Evolutionary conservation across 257 asterid genomes (phyloP).

Genomic region (Gynochthodes officinalis): DNA sequence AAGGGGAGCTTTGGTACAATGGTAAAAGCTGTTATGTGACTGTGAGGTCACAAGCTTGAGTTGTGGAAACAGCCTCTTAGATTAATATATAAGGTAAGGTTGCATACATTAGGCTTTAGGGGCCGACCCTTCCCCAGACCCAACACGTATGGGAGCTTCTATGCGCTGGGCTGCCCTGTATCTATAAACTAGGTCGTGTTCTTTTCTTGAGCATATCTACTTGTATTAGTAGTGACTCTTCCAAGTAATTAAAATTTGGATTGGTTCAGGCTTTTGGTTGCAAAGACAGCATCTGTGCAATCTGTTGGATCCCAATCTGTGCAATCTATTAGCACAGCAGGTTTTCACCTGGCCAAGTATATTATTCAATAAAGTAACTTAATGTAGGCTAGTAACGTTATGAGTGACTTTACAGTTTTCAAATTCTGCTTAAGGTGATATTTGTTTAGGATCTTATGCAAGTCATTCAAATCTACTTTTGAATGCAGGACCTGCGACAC

Average conservation of each 20-base stretch:
- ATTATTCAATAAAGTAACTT: background rate
- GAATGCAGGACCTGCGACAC: background rate
- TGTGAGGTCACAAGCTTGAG: no score
- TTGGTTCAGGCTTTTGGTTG: background rate
- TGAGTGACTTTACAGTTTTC: background rate
- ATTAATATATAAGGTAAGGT: no score
- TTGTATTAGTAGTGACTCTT: background rate
- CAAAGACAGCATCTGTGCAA: background rate
- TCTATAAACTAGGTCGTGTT: no score
- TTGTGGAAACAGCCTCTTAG: no score
- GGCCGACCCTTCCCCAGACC: no score
- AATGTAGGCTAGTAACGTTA: background rate
- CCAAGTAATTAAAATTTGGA: background rate
- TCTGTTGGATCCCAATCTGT: background rate
- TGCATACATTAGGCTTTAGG: no score
- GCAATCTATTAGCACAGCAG: background rate
- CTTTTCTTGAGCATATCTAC: background rate
- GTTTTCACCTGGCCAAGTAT: background rate
- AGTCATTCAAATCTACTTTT: background rate
- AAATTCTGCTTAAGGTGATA: background rate
- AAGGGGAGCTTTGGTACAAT: no score
- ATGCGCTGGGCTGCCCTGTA: no score
- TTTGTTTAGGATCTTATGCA: background rate
- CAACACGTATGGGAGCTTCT: no score
- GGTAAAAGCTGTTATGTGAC: no score